These are phyloP conservation scores for Aspergillus affinis DNA, from an alignment of 495 filamentous ascomycete genomes.

Conservation along the genomic window DNA sequence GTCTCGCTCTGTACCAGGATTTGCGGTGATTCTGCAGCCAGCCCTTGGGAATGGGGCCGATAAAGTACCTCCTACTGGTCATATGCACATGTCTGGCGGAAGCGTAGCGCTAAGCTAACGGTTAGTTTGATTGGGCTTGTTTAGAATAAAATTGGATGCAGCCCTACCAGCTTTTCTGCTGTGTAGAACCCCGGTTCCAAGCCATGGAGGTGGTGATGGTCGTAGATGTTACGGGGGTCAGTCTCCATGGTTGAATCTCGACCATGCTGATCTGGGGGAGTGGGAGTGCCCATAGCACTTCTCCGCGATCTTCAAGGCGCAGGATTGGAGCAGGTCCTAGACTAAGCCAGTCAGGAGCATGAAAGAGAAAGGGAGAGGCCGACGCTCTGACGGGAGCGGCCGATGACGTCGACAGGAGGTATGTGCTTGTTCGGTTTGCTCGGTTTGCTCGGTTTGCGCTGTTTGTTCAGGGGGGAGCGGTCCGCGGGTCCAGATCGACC, in stretches of 20 bases:
- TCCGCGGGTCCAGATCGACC: conserved; percentile 16
- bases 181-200: conserved; percentile 51
- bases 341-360: conserved; percentile 10
- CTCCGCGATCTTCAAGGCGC: not conserved
- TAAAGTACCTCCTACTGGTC: conserved; percentile 63
- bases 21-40: conserved; percentile 67
- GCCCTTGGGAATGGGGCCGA: conserved; percentile 66
- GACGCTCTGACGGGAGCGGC: conserved; percentile 11
- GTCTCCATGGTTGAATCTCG: conserved; percentile 16
- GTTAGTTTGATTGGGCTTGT: not conserved
- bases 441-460: conserved; percentile 17
- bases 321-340: not conserved
- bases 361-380: conserved; percentile 7
- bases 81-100: conserved; percentile 62
- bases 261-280: conserved; percentile 18
- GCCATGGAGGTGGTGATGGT: conserved; percentile 33
- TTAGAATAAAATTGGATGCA: not conserved
- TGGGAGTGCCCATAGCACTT: conserved; percentile 35
- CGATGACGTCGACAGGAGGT: conserved; percentile 32
- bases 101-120: conserved; percentile 52
- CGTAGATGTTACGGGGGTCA: conserved; percentile 11
- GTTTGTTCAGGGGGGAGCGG: conserved; percentile 10
- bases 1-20: conserved; percentile 58
- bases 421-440: conserved; percentile 22
- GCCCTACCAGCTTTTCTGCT: conserved; percentile 52